A percentile compares a stretch with the other conserved stretches of the same genome.
Evolutionary conservation across 2,329 filamentous ascomycete species (phyloP).

Genomic region (Chaetomium sp.): DNA sequence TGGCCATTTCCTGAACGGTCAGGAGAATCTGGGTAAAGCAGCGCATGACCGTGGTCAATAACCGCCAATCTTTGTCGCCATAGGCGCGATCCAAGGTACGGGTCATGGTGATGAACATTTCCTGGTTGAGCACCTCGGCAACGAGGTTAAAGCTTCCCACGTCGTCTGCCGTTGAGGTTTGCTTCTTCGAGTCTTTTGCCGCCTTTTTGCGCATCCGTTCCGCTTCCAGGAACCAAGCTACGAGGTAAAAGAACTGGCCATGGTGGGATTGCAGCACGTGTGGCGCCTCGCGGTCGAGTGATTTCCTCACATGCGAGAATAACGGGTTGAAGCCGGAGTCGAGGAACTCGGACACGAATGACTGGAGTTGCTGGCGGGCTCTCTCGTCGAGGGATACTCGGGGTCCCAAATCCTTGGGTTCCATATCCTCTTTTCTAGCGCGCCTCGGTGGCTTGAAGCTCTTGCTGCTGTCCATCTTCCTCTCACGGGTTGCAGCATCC

Average conservation of each 20-base stretch:
- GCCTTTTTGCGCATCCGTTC: conserved; percentile 71
- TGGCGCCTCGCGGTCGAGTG: conserved; percentile 85
- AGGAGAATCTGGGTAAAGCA: conserved; percentile 94
- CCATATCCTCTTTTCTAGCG: conserved; percentile 61
- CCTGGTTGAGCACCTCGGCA: conserved; percentile 87
- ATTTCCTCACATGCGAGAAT: conserved; percentile 81
- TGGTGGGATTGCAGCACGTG: conserved; percentile 76
- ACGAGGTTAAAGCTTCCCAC: conserved; percentile 82
- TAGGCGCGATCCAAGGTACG: conserved; percentile 76
- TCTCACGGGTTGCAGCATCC: conserved; percentile 70
- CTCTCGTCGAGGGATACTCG: conserved; percentile 68
- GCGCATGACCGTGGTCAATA: conserved; percentile 84
- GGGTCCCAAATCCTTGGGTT: conserved; percentile 75
- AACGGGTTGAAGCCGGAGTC: conserved; percentile 94
- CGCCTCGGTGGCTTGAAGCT: conserved; percentile 81
- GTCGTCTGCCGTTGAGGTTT: conserved; percentile 48
- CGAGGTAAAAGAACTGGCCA: conserved; percentile 87
- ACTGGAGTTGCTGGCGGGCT: conserved; percentile 75
- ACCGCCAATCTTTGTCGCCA: conserved; percentile 84
- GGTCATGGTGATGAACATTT: conserved; percentile 89
- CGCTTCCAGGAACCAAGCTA: conserved; percentile 89
- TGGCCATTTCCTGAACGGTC: conserved; percentile 89
- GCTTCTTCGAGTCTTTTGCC: conserved; percentile 57
- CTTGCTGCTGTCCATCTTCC: conserved; percentile 89
- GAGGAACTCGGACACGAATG: conserved; percentile 89